phyloP scores from a whole-genome alignment of 1,139 yeast genomes.

The Blastobotrys arbuscula region DNA sequence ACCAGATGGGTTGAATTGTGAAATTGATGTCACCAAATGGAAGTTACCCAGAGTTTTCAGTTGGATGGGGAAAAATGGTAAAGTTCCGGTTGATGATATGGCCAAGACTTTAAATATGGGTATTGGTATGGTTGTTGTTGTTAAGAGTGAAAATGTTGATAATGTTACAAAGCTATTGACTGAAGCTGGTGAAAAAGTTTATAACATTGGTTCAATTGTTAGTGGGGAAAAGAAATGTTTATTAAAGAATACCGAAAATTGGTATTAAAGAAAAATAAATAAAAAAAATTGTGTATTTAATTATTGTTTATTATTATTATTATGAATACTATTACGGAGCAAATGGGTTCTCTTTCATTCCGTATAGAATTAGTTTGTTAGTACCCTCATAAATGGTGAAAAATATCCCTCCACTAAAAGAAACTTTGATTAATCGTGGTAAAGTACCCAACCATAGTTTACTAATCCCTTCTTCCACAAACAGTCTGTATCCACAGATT shows the following conservation, averaged over 20 bases:
- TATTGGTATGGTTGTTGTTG: conserved; percentile 93
- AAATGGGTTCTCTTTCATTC: conserved; percentile 49
- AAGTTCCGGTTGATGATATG: conserved; percentile 78
- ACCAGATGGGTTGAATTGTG: conserved; percentile 74
- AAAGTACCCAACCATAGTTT: conserved; percentile 71
- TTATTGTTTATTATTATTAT: not conserved
- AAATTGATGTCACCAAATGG: conserved; percentile 75
- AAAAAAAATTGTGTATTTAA: not conserved
- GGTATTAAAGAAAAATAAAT: conserved; percentile 45
- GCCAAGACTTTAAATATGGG: conserved; percentile 93
- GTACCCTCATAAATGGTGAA: conserved; percentile 50
- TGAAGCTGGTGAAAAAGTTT: conserved; percentile 69
- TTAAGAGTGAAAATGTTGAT: conserved; percentile 53
- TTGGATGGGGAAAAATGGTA: conserved; percentile 91
- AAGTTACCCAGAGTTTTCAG: conserved; percentile 81
- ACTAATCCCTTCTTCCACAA: conserved; percentile 60
- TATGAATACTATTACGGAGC: conserved; percentile 17
- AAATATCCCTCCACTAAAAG: conserved; percentile 74
- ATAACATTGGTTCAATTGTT: conserved; percentile 69
- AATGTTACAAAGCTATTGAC: conserved; percentile 50
- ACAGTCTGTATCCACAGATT: conserved; percentile 66
- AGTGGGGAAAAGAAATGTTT: conserved; percentile 58
- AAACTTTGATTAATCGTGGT: conserved; percentile 74
- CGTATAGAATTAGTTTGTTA: conserved; percentile 31
- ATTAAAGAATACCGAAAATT: conserved; percentile 54